Conservation (phyloP, 768 basidiomycete species). For the Infundibulicybe gibba region DNA sequence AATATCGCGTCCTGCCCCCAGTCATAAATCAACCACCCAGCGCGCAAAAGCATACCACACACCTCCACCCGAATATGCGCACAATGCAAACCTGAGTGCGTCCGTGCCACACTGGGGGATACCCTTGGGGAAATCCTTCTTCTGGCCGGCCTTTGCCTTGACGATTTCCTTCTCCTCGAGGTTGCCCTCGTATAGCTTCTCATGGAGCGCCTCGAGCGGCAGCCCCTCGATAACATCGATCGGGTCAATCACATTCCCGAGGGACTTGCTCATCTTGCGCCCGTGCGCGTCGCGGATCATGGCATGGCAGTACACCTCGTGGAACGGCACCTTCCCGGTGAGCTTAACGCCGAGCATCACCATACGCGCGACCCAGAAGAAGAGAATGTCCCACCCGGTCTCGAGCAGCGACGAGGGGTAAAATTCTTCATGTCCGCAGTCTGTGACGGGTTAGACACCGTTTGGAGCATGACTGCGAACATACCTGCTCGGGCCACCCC, state of each 20-base stretch:
- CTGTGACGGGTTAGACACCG: conserved; percentile 28
- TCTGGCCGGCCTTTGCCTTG: conserved; percentile 93
- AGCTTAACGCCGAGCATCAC: conserved; percentile 87
- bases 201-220: conserved; percentile 73
- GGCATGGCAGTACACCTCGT: conserved; percentile 94
- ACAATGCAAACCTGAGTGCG: conserved; percentile 91
- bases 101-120: conserved; percentile 99
- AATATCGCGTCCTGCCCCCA: conserved; percentile 80
- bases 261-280: conserved; percentile 97
- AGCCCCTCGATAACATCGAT: conserved; percentile 91
- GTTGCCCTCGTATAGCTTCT: conserved; percentile 87
- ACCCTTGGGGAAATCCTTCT: conserved; percentile 98
- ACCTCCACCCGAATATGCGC: conserved; percentile 93
- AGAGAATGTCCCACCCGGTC: conserved; percentile 99
- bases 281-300: conserved; percentile 99
- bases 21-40: background rate
- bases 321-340: conserved; percentile 90
- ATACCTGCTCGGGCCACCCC: conserved; percentile 94
- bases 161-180: conserved; percentile 88
- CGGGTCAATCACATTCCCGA: conserved; percentile 98
- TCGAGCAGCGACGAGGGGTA: conserved; percentile 92
- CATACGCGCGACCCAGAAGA: conserved; percentile 99
- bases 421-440: conserved; percentile 75
- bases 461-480: background rate
- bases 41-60: conserved; percentile 2